These are phyloP conservation scores for Exophiala sp. DNA, from an alignment of 2,329 filamentous ascomycete genomes.

Conservation along the genomic window DNA sequence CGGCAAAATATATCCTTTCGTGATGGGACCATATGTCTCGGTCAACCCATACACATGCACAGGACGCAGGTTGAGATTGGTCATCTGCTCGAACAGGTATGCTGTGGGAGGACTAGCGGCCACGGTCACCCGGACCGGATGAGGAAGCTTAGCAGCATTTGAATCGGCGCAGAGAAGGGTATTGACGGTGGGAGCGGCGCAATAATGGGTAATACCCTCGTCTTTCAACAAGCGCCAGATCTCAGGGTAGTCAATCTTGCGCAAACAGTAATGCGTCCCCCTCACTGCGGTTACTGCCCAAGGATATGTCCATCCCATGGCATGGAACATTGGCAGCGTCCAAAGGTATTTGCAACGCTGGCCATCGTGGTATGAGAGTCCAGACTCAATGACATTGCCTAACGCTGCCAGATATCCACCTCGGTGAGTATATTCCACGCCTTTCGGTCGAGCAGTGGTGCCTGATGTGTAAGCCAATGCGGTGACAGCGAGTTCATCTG, in stretches of 20 bases:
- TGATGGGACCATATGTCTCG: slow-evolving; percentile 92
- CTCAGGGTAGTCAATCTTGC: slow-evolving; percentile 89
- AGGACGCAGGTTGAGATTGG: slow-evolving; percentile 72
- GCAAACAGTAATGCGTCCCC: slow-evolving; percentile 89
- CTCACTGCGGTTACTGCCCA: slow-evolving; percentile 90
- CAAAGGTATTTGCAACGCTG: slow-evolving; percentile 73
- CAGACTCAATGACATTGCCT: slow-evolving; percentile 82
- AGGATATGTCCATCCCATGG: slow-evolving; percentile 73
- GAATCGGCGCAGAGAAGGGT: slow-evolving; percentile 78
- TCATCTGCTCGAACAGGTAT: slow-evolving; percentile 92
- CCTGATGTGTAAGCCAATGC: slow-evolving; percentile 91
- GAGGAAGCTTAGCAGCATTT: slow-evolving; percentile 63
- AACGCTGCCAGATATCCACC: slow-evolving; percentile 79
- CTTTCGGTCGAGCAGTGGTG: slow-evolving; percentile 86
- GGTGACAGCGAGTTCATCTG: slow-evolving; percentile 72
- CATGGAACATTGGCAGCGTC: slow-evolving; percentile 83
- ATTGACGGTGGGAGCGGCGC: slow-evolving; percentile 92
- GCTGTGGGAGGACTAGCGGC: slow-evolving; percentile 85
- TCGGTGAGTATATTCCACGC: slow-evolving; percentile 85
- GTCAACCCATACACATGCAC: slow-evolving; percentile 87
- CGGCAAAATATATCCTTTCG: slow-evolving; percentile 83
- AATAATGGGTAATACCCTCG: slow-evolving; percentile 88
- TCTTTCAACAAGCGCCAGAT: slow-evolving; percentile 87
- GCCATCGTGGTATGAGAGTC: slow-evolving; percentile 64
- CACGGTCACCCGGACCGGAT: slow-evolving; percentile 78